phyloP scores from a whole-genome alignment of 352 stramenopile species.

The Pythium sp. region DNA sequence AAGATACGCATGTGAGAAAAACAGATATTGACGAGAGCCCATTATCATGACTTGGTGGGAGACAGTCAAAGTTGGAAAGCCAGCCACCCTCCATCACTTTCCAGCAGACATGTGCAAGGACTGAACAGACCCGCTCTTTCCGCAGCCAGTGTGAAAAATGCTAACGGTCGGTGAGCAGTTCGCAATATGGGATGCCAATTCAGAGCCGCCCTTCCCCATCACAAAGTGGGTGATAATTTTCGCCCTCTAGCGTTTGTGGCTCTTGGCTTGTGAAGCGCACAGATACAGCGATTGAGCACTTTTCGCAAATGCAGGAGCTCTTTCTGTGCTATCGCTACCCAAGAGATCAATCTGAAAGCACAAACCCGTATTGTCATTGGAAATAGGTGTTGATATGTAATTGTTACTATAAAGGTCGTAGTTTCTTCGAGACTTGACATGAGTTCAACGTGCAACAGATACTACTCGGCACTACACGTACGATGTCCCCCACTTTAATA shows the following conservation, averaged over 20 bases:
- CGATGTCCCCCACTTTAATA: not conserved
- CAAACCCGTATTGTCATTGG: not conserved
- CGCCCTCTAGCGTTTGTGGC: no score
- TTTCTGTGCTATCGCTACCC: no score
- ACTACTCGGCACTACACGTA: not conserved
- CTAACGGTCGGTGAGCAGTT: not conserved
- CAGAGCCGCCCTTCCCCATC: no score
- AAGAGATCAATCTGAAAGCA: no score
- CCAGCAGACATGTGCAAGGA: not conserved
- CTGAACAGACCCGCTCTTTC: not conserved
- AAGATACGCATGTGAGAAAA: not conserved
- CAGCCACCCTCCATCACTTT: not conserved
- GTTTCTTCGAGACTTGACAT: constrained; percentile 1
- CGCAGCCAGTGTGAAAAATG: not conserved
- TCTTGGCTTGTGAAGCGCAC: no score
- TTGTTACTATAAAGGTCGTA: not conserved
- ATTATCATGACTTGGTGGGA: not conserved
- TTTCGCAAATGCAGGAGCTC: no score
- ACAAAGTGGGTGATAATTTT: no score
- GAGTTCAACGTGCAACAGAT: not conserved
- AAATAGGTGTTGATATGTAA: not conserved
- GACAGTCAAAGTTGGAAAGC: not conserved
- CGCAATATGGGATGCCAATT: not conserved
- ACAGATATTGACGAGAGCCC: not conserved
- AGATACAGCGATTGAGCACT: no score